Conservation (phyloP, 441 rosid species). For the Populus hybrid region DNA sequence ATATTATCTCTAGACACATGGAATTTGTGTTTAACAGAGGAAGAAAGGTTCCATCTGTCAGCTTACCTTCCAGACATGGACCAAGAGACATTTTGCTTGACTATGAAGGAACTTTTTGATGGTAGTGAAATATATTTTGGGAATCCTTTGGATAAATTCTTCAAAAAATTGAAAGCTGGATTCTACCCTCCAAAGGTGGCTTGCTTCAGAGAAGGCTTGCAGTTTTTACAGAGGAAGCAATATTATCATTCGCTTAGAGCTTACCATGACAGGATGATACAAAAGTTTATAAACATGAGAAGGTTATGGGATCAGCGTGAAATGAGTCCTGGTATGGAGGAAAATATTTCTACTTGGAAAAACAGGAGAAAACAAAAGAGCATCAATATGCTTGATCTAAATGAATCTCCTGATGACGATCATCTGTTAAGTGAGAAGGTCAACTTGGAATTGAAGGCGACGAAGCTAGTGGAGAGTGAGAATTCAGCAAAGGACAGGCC, state of each 20-base stretch:
- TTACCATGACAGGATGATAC: constrained; percentile 47
- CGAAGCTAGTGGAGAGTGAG: constrained; percentile 27
- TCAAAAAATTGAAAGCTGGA: constrained; percentile 56
- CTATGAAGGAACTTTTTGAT: constrained; percentile 57
- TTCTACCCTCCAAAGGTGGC: constrained; percentile 49
- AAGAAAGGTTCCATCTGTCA: constrained; percentile 53
- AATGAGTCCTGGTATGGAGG: constrained; percentile 23
- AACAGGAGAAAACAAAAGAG: constrained; percentile 34
- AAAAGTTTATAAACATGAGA: constrained; percentile 44
- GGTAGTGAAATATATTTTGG: constrained; percentile 54
- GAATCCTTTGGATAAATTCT: constrained; percentile 52
- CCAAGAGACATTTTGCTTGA: constrained; percentile 43
- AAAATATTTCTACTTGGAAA: constrained; percentile 47
- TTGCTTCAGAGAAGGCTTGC: constrained; percentile 38
- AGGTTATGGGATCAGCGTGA: constrained; percentile 45
- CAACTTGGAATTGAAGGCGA: constrained; percentile 25
- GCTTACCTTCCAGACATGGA: constrained; percentile 71
- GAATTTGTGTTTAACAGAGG: constrained; percentile 61
- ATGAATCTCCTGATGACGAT: constrained; percentile 50
- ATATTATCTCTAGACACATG: constrained; percentile 60
- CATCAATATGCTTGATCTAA: constrained; percentile 49
- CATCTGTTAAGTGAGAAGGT: constrained; percentile 31
- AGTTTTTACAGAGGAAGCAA: constrained; percentile 37
- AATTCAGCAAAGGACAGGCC: constrained; percentile 20
- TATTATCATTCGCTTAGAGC: constrained; percentile 48